Evolutionary conservation across 163 green algal species (phyloP).

Genomic region (Scenedesmus sp.): DNA sequence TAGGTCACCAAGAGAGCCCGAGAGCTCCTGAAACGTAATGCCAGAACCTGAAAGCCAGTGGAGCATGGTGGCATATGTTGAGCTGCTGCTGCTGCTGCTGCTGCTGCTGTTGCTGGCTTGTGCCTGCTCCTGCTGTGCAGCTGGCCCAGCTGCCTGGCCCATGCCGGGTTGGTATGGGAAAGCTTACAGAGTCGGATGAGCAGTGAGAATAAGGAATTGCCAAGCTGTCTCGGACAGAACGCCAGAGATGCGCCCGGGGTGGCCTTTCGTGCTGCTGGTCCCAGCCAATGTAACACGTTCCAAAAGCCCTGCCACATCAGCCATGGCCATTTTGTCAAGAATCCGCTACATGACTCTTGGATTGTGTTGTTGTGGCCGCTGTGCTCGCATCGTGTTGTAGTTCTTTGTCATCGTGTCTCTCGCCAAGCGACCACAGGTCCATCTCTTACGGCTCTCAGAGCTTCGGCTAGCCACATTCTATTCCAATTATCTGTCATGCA

Average conservation of each 20-base stretch:
- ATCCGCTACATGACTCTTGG: too few species aligned
- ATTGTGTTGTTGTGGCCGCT: too few species aligned
- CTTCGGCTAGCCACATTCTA: background rate
- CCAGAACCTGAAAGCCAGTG: background rate
- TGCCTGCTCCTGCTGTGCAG: background rate
- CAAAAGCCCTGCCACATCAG: background rate
- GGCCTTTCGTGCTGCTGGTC: background rate
- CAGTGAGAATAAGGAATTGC: too few species aligned
- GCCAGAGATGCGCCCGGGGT: background rate
- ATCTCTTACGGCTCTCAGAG: background rate
- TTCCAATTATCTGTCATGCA: background rate
- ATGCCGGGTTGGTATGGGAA: background rate
- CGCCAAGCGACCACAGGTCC: background rate
- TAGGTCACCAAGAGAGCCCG: slow-evolving; percentile 36
- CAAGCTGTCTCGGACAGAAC: background rate
- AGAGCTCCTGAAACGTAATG: slow-evolving; percentile 17
- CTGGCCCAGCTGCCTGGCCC: background rate
- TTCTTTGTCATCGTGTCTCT: background rate
- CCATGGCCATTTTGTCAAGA: too few species aligned
- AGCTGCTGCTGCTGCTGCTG: background rate
- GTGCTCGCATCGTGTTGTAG: too few species aligned
- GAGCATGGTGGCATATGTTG: background rate
- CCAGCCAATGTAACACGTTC: background rate
- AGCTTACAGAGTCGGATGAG: background rate
- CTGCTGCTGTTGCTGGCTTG: background rate